phyloP scores from a whole-genome alignment of 164 flowering plant species.

The Hamamelis virginiana region DNA sequence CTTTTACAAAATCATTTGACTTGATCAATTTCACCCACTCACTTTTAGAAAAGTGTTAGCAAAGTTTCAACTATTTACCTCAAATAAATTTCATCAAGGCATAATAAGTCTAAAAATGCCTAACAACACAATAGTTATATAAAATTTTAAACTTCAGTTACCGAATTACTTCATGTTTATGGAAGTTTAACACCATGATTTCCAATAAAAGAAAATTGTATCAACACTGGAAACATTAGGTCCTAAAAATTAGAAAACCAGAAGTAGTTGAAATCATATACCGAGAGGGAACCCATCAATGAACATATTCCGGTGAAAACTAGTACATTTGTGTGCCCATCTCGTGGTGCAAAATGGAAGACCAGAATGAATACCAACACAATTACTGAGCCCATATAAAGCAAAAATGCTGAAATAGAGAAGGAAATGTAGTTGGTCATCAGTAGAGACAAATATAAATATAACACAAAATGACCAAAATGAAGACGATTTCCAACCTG shows the following conservation, averaged over 20 bases:
- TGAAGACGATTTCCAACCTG: conserved; percentile 36
- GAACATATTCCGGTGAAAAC: conserved; percentile 87
- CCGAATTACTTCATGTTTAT: too few species aligned
- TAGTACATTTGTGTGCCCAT: conserved; percentile 68
- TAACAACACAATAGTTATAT: too few species aligned
- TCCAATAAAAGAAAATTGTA: not conserved
- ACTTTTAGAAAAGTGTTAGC: too few species aligned
- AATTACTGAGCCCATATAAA: conserved; percentile 66
- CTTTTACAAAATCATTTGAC: too few species aligned
- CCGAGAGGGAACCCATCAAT: conserved; percentile 88
- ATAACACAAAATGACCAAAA: not conserved
- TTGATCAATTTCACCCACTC: too few species aligned
- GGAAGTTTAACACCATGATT: too few species aligned
- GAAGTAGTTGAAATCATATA: conserved; percentile 22
- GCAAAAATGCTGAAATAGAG: conserved; percentile 66
- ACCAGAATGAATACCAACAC: conserved; percentile 64
- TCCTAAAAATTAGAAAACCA: not conserved
- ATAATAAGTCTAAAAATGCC: not conserved
- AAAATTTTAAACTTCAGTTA: too few species aligned
- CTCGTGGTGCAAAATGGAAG: conserved; percentile 63
- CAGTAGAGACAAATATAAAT: not conserved
- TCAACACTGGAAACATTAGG: not conserved
- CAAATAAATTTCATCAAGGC: too few species aligned
- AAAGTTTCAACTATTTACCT: too few species aligned
- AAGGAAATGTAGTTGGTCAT: conserved; percentile 1